Base-by-base conservation (phyloP, 108 stramenopile species). In the Nitzschia inconspicua region DNA sequence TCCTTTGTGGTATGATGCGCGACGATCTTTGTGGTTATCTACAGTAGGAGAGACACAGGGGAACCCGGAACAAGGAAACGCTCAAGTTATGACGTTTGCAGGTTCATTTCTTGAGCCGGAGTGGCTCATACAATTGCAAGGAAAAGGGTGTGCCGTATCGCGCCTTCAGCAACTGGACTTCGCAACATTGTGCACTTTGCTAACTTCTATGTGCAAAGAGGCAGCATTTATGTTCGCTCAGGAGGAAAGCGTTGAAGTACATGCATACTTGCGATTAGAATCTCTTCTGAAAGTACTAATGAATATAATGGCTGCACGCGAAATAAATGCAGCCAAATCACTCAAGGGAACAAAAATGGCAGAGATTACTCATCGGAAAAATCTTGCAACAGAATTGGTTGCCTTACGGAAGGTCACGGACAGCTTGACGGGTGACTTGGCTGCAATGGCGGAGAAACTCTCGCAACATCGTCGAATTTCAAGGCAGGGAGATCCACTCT, bases 11-110 rank as follows among this genome's bases (percentile, higher is more conserved):
- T 75, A 46, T 59, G 87, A 92, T 69, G 40, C 34, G 42, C 52
- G 63, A 19, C 65, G 74, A 22, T 86, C 84, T 2, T 65, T 82
- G 9, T 92, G 91, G 91, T 52, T 92, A 10, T 69, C 77, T 6
- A 76, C 80, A 5, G 64, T 88, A 35, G 87, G 87, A 6, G 66
- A 72, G 31, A 75, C 73, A 11, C 36, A 70, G 35, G 73, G 72
- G 14, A 56, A 67, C 19, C 79, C 72, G 13, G 69, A 75, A 30
- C 55, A 63, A 23, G 76, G 81, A n/a, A 88, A 93, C 57, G 58
- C 57, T 23, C 66, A 70, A 54, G 83, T 93, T 3, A 80, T 87
- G 77, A 64, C 68, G 16, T 93, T 88, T 77, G 82, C 88, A 8
- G 64, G 79, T 31, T 57, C 73, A 22, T 93, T 85, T 61, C 60